Base-by-base conservation (phyloP, 331 rosid species). In the Rhamnella rubrinervis region DNA sequence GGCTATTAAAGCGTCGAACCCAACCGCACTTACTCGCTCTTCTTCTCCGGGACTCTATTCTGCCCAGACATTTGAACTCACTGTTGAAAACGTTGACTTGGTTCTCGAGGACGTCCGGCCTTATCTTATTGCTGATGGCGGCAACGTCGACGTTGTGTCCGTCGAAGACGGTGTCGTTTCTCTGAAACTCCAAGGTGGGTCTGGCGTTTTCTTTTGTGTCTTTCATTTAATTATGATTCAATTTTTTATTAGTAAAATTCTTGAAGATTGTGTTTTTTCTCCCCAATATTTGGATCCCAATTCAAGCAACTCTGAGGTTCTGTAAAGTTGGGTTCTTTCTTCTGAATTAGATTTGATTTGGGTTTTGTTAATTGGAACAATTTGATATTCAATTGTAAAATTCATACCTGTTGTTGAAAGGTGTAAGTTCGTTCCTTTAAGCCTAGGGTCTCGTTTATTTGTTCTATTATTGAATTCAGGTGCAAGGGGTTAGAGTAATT, bases 71-170 rank as follows among this genome's bases (percentile, higher is more conserved):
- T 91, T 87, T 62, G 95, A 93, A 25, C 91, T 93, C 31, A 91
- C 85, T 16, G 78, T 72, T 38, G 71, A 75, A 8, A 93, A 93
- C 87, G 98, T 93, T 8, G 90, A 93, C 83, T 62, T 83, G 51
- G 98, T 91, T 74, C 96, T 93, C 1, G 97, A 91, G 55, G 96
- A 91, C 21, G 98, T 91, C 37, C 92, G 98, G 10, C 96, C 98
- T 44, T 93, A 93, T 76, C 97, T 93, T 73, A 85, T 93, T 47
- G 57, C 98, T 0, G 97, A 93, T 59, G 98, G 98, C 25, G 98
- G 98, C 17, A 89, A 93, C 85, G 98, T 91, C 31, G 98, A 87
- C 3, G 98, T 93, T 11, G 95, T 91, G 5, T 89, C 97, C 28
- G 90, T 93, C 1, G 69, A 83, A 31, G 85, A 93, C 66, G 98